Evolutionary conservation across 805 yeast genomes (phyloP).

Genomic region (Starmerella stigmatis): DNA sequence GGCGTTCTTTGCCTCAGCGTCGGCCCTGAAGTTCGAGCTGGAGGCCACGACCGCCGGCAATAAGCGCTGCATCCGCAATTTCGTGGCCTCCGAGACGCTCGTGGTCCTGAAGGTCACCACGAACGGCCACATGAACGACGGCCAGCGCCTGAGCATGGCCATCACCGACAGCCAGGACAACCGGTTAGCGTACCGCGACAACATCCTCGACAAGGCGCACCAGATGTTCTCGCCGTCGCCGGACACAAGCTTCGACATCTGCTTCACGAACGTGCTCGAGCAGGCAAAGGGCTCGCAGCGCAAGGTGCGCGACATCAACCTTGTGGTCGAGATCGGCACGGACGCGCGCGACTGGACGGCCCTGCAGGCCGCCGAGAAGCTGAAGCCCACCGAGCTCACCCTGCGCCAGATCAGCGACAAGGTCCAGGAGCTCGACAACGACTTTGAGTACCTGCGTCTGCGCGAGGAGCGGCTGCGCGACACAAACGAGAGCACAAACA

Average conservation of each 20-base stretch:
- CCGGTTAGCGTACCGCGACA: conserved; percentile 68
- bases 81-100: conserved; percentile 69
- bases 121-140: conserved; percentile 72
- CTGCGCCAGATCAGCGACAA: conserved; percentile 77
- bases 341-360: conserved; percentile 98
- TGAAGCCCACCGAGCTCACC: conserved; percentile 86
- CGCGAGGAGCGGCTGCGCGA: conserved; percentile 92
- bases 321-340: conserved; percentile 91
- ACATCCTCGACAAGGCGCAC: conserved; percentile 59
- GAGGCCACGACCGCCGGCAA: conserved; percentile 27
- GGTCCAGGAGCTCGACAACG: conserved; percentile 68
- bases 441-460: conserved; percentile 68
- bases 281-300: conserved; percentile 30
- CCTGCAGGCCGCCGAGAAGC: conserved; percentile 81
- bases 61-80: conserved; percentile 86
- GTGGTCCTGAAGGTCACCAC: conserved; percentile 77
- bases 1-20: conserved; percentile 15
- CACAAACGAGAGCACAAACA: conserved; percentile 92
- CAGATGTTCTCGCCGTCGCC: conserved; percentile 79
- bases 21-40: conserved; percentile 29
- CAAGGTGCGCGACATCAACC: conserved; percentile 60
- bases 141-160: conserved; percentile 61
- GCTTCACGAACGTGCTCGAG: conserved; percentile 60
- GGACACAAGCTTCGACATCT: conserved; percentile 78
- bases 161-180: conserved; percentile 69